Evolutionary conservation across 1,284 basidiomycete species (phyloP).

Genomic region (Cryptococcus depauperatus): DNA sequence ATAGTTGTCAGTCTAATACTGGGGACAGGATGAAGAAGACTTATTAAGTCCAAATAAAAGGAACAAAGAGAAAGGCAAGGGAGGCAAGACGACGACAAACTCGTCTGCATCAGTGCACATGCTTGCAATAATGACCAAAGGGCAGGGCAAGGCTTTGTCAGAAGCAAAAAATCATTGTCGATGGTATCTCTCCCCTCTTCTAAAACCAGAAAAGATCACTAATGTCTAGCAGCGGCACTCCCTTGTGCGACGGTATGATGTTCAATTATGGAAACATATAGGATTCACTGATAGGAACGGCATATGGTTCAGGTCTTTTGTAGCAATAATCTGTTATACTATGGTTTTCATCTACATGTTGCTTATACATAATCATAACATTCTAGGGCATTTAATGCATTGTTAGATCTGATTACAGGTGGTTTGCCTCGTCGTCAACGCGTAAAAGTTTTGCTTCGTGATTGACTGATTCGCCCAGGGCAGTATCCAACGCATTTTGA

Average conservation of each 20-base stretch:
- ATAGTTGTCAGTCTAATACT: background rate
- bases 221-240: slow-evolving; percentile 5
- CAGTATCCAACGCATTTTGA: slow-evolving; percentile 26
- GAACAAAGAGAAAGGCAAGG: slow-evolving; percentile 4
- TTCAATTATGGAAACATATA: slow-evolving; percentile 18
- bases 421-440: too few species aligned
- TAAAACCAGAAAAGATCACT: background rate
- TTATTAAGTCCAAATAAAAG: background rate
- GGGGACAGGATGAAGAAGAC: slow-evolving; percentile 13
- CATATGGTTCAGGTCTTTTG: too few species aligned
- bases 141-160: background rate
- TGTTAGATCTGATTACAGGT: background rate
- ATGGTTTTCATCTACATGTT: too few species aligned
- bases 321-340: too few species aligned
- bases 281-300: too few species aligned
- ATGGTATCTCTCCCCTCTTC: background rate
- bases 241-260: slow-evolving; percentile 14
- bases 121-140: background rate
- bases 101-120: slow-evolving; percentile 15
- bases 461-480: slow-evolving; percentile 13
- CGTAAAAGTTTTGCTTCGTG: too few species aligned
- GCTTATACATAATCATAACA: slow-evolving; percentile 1
- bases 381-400: background rate
- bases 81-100: slow-evolving; percentile 11
- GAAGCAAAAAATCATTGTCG: background rate